These are phyloP conservation scores for Colletotrichum cuscutae DNA, from an alignment of 2,329 filamentous ascomycete genomes.

Conservation along the genomic window DNA sequence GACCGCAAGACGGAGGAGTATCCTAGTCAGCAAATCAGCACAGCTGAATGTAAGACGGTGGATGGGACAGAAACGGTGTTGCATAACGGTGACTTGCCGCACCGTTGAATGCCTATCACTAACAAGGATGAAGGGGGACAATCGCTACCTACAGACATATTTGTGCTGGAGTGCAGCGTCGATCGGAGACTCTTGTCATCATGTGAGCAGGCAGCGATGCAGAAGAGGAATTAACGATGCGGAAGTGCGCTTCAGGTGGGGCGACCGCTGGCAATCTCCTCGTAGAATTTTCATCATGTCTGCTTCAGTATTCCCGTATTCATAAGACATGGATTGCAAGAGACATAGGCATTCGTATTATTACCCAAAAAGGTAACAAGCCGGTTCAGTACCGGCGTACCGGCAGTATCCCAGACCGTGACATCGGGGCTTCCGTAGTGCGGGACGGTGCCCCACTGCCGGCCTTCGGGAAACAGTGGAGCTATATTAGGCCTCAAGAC, in stretches of 20 bases:
- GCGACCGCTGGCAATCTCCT: not conserved
- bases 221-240: not conserved
- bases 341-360: not conserved
- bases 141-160: not conserved
- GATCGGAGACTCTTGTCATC: conserved; percentile 4
- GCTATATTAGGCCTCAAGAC: not conserved
- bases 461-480: not conserved
- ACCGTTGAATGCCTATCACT: not conserved
- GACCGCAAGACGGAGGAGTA: not conserved
- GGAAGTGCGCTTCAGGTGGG: not conserved
- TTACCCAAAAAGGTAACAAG: not conserved
- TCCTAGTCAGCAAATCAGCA: not conserved
- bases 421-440: conserved; percentile 9
- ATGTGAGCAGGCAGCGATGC: conserved; percentile 23
- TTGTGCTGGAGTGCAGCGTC: not conserved
- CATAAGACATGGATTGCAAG: not conserved
- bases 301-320: not conserved
- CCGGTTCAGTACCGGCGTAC: not conserved
- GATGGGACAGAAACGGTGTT: conserved; percentile 14
- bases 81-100: not conserved
- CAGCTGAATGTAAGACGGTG: not conserved
- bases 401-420: not conserved
- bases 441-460: conserved; percentile 2
- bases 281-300: not conserved
- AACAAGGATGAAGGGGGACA: not conserved